These are phyloP conservation scores for Citrullus colocynthis DNA, from an alignment of 306 rosid species.

Conservation along the genomic window DNA sequence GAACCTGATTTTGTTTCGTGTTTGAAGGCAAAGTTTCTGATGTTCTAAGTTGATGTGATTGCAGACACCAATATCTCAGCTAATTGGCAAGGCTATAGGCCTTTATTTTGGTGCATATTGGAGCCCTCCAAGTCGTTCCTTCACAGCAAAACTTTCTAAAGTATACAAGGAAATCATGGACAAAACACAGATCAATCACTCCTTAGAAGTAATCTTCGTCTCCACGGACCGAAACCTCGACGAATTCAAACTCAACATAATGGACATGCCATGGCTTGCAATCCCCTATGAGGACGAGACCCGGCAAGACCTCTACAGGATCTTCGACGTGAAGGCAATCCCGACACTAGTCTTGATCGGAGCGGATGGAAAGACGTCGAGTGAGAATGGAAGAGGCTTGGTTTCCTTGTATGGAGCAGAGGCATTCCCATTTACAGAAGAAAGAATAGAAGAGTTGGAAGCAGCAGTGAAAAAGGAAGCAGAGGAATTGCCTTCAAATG, in stretches of 20 bases:
- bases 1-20: neutral
- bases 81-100: slow-evolving; percentile 67
- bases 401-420: slow-evolving; percentile 61
- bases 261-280: slow-evolving; percentile 74
- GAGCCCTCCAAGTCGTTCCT: slow-evolving; percentile 78
- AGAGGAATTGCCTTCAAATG: slow-evolving; percentile 61
- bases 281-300: slow-evolving; percentile 60
- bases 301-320: slow-evolving; percentile 63
- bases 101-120: slow-evolving; percentile 71
- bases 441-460: slow-evolving; percentile 47
- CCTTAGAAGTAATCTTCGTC: slow-evolving; percentile 54
- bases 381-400: slow-evolving; percentile 44
- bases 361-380: slow-evolving; percentile 49
- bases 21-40: neutral
- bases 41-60: neutral
- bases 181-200: slow-evolving; percentile 2
- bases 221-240: slow-evolving; percentile 66
- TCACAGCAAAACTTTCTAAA: slow-evolving; percentile 51
- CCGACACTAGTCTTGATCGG: slow-evolving; percentile 69
- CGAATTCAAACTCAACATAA: slow-evolving; percentile 45
- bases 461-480: slow-evolving; percentile 58
- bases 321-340: slow-evolving; percentile 54
- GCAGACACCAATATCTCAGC: slow-evolving; percentile 47
- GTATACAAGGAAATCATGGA: slow-evolving; percentile 43
- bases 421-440: slow-evolving; percentile 76